These are phyloP conservation scores for Takashimella koratensis DNA, from an alignment of 1,284 basidiomycete genomes.

Conservation along the genomic window DNA sequence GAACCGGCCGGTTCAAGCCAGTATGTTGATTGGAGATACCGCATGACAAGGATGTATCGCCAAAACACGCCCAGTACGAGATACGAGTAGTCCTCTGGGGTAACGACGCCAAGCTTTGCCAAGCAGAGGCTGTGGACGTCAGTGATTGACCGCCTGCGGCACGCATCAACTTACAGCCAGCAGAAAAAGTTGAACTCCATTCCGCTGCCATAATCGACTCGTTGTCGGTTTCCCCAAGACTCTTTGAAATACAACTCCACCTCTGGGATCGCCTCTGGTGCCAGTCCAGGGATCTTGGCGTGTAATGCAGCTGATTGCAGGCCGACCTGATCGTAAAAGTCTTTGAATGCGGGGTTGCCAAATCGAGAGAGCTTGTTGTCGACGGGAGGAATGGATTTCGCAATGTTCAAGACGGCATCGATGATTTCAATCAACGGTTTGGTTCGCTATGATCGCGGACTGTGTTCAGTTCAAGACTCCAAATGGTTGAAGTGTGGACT, in stretches of 20 bases:
- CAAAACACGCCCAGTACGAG: constrained; percentile 87
- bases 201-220: constrained; percentile 97
- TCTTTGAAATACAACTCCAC: constrained; percentile 78
- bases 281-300: constrained; percentile 57
- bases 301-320: constrained; percentile 54
- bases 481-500: background rate
- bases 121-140: constrained; percentile 65
- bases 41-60: constrained; percentile 88
- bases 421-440: constrained; percentile 60
- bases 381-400: constrained; percentile 71
- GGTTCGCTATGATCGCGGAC: constrained; percentile 54
- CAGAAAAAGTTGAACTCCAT: constrained; percentile 98
- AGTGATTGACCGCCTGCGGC: background rate
- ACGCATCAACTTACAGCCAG: constrained; percentile 74
- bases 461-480: constrained; percentile 44
- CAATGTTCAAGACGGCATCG: constrained; percentile 64
- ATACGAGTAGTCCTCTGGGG: constrained; percentile 65
- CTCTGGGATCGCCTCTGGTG: constrained; percentile 60
- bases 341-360: constrained; percentile 93
- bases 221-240: constrained; percentile 83
- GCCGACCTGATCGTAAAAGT: constrained; percentile 78
- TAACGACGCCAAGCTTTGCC: constrained; percentile 66
- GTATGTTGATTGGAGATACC: constrained; percentile 84
- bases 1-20: constrained; percentile 98
- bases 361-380: constrained; percentile 90